Evolutionary conservation across 805 yeast species (phyloP).

Genomic region (Yamadazyma scolyti): DNA sequence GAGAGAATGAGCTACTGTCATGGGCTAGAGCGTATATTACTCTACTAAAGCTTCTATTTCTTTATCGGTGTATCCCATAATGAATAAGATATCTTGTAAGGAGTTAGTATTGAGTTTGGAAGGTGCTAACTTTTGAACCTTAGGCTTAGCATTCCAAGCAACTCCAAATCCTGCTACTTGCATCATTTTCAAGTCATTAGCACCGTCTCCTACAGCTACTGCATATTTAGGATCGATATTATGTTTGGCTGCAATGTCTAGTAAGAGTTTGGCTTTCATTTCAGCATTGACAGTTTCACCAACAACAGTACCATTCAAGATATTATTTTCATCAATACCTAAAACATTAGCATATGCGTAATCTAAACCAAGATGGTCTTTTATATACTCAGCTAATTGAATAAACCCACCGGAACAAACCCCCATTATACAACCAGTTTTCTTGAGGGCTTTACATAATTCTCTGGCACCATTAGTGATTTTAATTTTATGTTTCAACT

Average conservation of each 20-base stretch:
- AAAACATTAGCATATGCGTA: slow-evolving; percentile 85
- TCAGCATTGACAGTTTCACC: slow-evolving; percentile 88
- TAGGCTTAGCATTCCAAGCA: slow-evolving; percentile 97
- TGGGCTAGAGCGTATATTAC: too few relatives aligned
- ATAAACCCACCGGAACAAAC: slow-evolving; percentile 95
- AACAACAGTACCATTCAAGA: slow-evolving; percentile 68
- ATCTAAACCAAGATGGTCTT: slow-evolving; percentile 65
- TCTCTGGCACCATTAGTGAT: slow-evolving; percentile 87
- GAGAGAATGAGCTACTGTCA: too few relatives aligned
- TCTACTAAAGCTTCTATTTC: slow-evolving; percentile 48
- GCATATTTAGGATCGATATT: slow-evolving; percentile 48
- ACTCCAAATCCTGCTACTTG: slow-evolving; percentile 85
- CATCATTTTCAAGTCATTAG: slow-evolving; percentile 95
- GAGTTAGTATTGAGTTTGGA: slow-evolving; percentile 71
- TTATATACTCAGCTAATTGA: slow-evolving; percentile 78
- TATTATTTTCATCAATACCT: slow-evolving; percentile 39
- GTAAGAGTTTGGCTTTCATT: slow-evolving; percentile 71
- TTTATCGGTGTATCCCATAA: slow-evolving; percentile 66
- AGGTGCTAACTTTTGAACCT: slow-evolving; percentile 82
- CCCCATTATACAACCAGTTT: slow-evolving; percentile 65
- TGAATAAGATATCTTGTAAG: slow-evolving; percentile 72
- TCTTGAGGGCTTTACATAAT: slow-evolving; percentile 59
- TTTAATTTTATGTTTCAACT: slow-evolving; percentile 60
- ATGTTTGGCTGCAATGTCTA: slow-evolving; percentile 56
- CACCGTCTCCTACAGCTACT: slow-evolving; percentile 95